phyloP scores from a whole-genome alignment of 768 basidiomycete genomes.

The Serendipita vermifera region DNA sequence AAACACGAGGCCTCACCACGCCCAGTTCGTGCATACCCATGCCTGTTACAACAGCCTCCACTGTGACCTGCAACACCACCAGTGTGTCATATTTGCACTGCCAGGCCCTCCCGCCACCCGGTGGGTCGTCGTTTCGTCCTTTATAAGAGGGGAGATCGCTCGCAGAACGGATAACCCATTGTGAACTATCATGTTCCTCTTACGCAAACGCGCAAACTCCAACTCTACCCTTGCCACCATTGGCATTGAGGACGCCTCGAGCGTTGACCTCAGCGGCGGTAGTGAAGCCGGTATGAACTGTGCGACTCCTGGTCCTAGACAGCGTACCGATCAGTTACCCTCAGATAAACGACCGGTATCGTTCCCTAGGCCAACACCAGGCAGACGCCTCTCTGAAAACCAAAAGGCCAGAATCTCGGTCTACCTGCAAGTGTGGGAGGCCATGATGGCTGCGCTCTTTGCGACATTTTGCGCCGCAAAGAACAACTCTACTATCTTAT shows the following conservation, averaged over 20 bases:
- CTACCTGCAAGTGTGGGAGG: not conserved
- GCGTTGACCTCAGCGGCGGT: too few species aligned
- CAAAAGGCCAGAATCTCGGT: not conserved
- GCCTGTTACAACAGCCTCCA: not conserved
- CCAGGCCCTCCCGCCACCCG: not conserved
- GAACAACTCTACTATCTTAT: not conserved
- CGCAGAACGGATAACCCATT: not conserved
- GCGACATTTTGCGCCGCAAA: not conserved
- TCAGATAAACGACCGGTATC: not conserved
- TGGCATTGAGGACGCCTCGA: not conserved
- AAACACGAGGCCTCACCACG: slow-evolving; percentile 9
- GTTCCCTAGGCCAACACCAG: not conserved
- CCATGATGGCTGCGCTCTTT: not conserved
- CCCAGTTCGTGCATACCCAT: not conserved
- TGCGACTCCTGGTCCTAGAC: not conserved
- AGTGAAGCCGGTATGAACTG: too few species aligned
- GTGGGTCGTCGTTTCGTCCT: not conserved
- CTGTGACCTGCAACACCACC: not conserved
- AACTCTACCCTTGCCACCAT: not conserved
- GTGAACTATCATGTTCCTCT: slow-evolving; percentile 4
- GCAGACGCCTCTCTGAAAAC: not conserved
- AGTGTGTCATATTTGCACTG: not conserved
- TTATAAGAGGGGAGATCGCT: too few species aligned
- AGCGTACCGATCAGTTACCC: not conserved
- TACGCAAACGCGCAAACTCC: not conserved